Evolutionary conservation across 2,329 filamentous ascomycete species (phyloP).

Genomic region (Tolypocladium capitatum): DNA sequence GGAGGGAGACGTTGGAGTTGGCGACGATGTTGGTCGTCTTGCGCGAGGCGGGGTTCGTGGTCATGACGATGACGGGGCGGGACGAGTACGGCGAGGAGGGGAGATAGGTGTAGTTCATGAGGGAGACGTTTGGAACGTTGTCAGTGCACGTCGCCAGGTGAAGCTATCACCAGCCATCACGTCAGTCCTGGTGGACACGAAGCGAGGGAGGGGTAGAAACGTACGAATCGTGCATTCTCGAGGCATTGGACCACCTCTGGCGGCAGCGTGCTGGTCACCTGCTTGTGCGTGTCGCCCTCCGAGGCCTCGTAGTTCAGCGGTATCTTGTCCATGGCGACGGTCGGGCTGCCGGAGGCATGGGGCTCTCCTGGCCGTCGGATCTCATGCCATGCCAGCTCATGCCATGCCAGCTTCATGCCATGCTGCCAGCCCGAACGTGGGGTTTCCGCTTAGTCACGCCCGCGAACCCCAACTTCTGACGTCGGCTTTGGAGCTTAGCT

Average conservation of each 20-base stretch:
- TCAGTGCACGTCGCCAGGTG: conserved; percentile 84
- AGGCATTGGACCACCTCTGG: conserved; percentile 80
- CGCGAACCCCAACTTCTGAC: conserved; percentile 1
- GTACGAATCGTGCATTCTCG: conserved; percentile 87
- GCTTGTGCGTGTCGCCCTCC: conserved; percentile 57
- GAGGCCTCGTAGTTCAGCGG: conserved; percentile 66
- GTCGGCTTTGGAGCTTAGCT: conserved; percentile 1
- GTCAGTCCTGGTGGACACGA: neutral
- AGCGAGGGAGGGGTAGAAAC: conserved; percentile 15
- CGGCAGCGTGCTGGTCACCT: conserved; percentile 57
- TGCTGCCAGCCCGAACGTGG: neutral
- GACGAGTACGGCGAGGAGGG: conserved; percentile 57
- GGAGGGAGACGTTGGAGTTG: conserved; percentile 79
- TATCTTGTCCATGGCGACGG: conserved; percentile 43
- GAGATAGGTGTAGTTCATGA: conserved; percentile 99
- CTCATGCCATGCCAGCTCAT: neutral
- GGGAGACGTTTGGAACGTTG: conserved; percentile 77
- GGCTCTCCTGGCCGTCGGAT: neutral
- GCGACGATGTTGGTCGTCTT: conserved; percentile 70
- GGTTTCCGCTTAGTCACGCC: neutral
- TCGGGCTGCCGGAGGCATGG: neutral
- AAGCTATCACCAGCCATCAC: conserved; percentile 43
- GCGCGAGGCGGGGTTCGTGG: conserved; percentile 65
- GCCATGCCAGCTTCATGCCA: neutral
- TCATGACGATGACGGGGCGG: conserved; percentile 87